Evolutionary conservation across 768 basidiomycete species (phyloP).

Genomic region (Leccinum incarnatum): DNA sequence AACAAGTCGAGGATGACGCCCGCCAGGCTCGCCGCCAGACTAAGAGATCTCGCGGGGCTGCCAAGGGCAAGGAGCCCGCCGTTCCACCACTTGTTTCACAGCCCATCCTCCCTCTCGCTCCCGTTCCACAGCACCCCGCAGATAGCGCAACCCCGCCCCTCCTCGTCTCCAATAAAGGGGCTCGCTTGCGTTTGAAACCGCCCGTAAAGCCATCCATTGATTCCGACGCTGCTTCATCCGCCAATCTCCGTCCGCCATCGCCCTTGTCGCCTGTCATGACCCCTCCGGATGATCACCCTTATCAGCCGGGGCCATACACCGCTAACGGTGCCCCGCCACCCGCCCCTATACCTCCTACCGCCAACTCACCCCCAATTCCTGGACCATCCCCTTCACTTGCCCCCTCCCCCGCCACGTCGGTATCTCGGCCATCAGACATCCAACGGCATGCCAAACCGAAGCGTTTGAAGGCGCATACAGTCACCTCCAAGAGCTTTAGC

Average conservation of each 20-base stretch:
- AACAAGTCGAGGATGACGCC: slow-evolving; percentile 47
- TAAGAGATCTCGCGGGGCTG: slow-evolving; percentile 31
- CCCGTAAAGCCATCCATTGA: slow-evolving; percentile 33
- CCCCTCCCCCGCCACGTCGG: slow-evolving; percentile 17
- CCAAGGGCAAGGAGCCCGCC: slow-evolving; percentile 40
- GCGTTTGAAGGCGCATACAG: slow-evolving; percentile 75
- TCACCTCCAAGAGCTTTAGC: slow-evolving; percentile 71
- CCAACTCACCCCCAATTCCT: slow-evolving; percentile 20
- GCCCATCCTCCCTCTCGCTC: slow-evolving; percentile 29
- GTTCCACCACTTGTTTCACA: slow-evolving; percentile 20
- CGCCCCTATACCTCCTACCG: slow-evolving; percentile 13
- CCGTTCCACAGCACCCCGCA: slow-evolving; percentile 16
- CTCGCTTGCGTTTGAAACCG: slow-evolving; percentile 49
- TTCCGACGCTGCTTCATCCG: slow-evolving; percentile 16
- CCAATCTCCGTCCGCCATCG: slow-evolving; percentile 25
- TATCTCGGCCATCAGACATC: slow-evolving; percentile 26
- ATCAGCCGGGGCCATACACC: slow-evolving; percentile 24
- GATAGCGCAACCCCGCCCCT: slow-evolving; percentile 28
- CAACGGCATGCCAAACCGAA: slow-evolving; percentile 64
- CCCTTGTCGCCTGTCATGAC: slow-evolving; percentile 35
- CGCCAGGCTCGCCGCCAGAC: slow-evolving; percentile 38
- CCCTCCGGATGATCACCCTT: slow-evolving; percentile 33
- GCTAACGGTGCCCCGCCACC: slow-evolving; percentile 23
- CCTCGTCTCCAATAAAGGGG: slow-evolving; percentile 46
- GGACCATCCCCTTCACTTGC: slow-evolving; percentile 22